Evolutionary conservation across 345 rosid species (phyloP), one percentile per base, ranked within the genome.

Genomic region (Schrenkiella parvula): DNA sequence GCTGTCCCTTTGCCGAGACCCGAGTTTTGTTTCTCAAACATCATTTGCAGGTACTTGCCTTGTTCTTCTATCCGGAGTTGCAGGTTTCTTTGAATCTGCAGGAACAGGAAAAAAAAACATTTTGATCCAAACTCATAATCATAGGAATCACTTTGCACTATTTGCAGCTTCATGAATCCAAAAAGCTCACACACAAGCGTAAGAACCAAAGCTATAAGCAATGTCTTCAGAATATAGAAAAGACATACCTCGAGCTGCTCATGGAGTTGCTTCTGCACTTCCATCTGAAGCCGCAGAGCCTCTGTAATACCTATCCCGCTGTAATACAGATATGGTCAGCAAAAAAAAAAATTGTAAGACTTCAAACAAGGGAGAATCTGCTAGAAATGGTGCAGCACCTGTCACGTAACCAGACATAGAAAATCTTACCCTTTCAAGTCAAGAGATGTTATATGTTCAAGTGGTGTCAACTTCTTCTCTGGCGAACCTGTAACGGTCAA

Each of bases 51-150:
- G 83, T 86, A 78, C 83, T 83, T 86, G 61, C 98, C 98, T 79
- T 93, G 96, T 81, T 93, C 98, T 84, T 93, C 98, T 79, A 93
- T 89, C 8, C 89, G 88, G 72, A 93, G 80, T 84, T 93, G 98
- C 66, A 93, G 79, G 72, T 84, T 93, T 78, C 97, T 85, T 84
- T 90, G 96, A 61, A 93, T 90, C 97, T 90, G 87, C 47, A 38
- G 63, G 37, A 43, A 74, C 11, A 31, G 28, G 37, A 60, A 34
- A 48, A 60, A 62, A 67, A 54, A 22, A 50, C 43, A 58, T 8
- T 43, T 17, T 25, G 0, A 65, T 26, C 59, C n/a, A 19, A 46
- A 34, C 28, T 74, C 31, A 17, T 2, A 48, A 21, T 34, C 4
- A 0, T 3, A 10, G n/a, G 4, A 41, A 22, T 11, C 55, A 22